phyloP scores from a whole-genome alignment of 2,329 filamentous ascomycete species.

The Colletotrichum navitas region DNA sequence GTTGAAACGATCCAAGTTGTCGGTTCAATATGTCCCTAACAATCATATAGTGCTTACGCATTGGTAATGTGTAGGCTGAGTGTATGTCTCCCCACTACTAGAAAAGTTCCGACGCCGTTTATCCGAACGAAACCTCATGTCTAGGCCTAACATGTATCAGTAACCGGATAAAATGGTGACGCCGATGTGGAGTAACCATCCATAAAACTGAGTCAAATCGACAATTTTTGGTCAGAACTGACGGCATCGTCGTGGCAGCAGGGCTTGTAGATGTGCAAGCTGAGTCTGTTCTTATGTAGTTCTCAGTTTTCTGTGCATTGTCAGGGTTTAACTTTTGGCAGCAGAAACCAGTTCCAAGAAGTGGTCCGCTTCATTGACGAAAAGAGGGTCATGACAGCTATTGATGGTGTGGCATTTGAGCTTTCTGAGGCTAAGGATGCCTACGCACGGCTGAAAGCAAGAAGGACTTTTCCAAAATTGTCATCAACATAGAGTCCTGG shows the following conservation, averaged over 20 bases:
- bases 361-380: constrained; percentile 51
- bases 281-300: constrained; percentile 45
- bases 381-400: constrained; percentile 48
- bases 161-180: neutral
- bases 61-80: neutral
- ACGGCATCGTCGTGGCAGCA: constrained; percentile 51
- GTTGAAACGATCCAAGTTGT: neutral
- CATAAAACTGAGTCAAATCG: neutral
- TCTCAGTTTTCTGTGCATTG: constrained; percentile 47
- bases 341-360: constrained; percentile 47
- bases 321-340: constrained; percentile 48
- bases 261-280: constrained; percentile 51
- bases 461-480: constrained; percentile 54
- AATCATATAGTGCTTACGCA: neutral
- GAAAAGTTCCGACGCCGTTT: no score
- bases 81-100: neutral
- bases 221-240: constrained; percentile 50
- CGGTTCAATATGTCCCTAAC: neutral
- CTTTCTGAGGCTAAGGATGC: constrained; percentile 50
- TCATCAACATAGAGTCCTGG: constrained; percentile 48
- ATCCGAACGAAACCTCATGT: neutral
- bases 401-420: constrained; percentile 50
- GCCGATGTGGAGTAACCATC: neutral
- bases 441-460: constrained; percentile 49
- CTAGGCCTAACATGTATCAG: neutral